Base-by-base conservation (phyloP, 495 filamentous ascomycete genomes). In the Tetracladium setigerum region DNA sequence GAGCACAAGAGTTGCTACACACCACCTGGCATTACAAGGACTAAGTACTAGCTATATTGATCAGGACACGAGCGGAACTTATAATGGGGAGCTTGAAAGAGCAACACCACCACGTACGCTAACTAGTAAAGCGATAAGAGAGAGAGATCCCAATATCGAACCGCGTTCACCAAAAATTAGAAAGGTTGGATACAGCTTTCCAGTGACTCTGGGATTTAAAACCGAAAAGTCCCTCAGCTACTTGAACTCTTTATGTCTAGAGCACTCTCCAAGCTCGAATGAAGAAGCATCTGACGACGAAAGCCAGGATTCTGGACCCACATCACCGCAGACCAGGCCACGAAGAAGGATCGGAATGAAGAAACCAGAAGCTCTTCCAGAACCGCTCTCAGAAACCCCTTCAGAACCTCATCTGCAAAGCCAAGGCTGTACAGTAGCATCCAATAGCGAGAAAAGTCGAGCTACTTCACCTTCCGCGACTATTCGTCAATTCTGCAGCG, bases 31-130 rank as follows among this genome's bases (percentile, higher is more conserved):
- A 14, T 30, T 44, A n/a, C 34, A 44, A 15, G 52, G 55, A 1
- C 31, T 15, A 1, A 35, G 30, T 9, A 39, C 47, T 15, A 47
- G 42, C 8, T 58, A 30, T 12, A 19, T 52, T 17, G 55, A 58
- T 27, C 30, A 49, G 17, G 55, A 58, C 44, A 30, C 48, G 15
- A 55, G 52, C 32, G 55, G 55, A 18, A 52, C 46, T n/a, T 58
- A 52, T 32, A 35, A 58, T 32, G 47, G 47, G 2, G 46, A 43
- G 11, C 11, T 18, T 11, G 17, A 38, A 11, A 33, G 37, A 6
- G 15, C 30, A 2, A 43, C 47, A 2, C 36, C 44, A 18, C 17
- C 42, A 12, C 37, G 24, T 5, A 34, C 27, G 10, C n/a, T 14
- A 15, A 45, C 34, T 27, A 27, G 22, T 10, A 41, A 13, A 39